These are phyloP conservation scores for Candida glaebosa DNA, from an alignment of 805 yeast genomes.

Conservation along the genomic window DNA sequence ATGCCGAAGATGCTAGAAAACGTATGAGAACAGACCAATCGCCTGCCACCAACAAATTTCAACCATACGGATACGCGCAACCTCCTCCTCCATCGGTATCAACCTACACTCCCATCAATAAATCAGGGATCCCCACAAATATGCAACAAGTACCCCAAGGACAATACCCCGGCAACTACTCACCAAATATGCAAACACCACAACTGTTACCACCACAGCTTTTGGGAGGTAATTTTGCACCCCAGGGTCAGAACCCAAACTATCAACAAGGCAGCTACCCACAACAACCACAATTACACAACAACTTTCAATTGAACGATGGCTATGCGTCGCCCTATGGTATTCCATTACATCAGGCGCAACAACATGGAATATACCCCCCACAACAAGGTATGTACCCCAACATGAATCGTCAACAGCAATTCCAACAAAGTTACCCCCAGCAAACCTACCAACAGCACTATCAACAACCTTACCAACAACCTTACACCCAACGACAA, in stretches of 20 bases:
- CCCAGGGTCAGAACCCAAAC: slow-evolving; percentile 11
- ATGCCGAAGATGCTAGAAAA: slow-evolving; percentile 7
- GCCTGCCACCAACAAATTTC: slow-evolving; percentile 13
- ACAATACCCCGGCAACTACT: slow-evolving; percentile 14
- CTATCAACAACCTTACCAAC: slow-evolving; percentile 8
- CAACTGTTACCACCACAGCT: slow-evolving; percentile 1
- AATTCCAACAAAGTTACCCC: slow-evolving; percentile 4
- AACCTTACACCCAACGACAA: slow-evolving; percentile 2
- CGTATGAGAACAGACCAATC: slow-evolving; percentile 10
- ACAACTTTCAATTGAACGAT: slow-evolving; percentile 3
- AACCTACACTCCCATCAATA: slow-evolving; percentile 8
- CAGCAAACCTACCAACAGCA: slow-evolving; percentile 7
- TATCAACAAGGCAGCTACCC: slow-evolving; percentile 8
- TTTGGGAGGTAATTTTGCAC: not conserved
- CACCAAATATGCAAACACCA: slow-evolving; percentile 5
- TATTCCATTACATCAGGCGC: slow-evolving; percentile 19
- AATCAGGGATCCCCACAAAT: slow-evolving; percentile 3
- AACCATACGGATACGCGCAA: slow-evolving; percentile 20
- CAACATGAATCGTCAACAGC: slow-evolving; percentile 3
- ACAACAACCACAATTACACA: slow-evolving; percentile 9
- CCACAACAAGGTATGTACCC: slow-evolving; percentile 1
- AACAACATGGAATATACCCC: slow-evolving; percentile 5
- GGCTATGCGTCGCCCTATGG: slow-evolving; percentile 19
- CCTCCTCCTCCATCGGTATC: slow-evolving; percentile 9
- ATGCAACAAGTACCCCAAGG: slow-evolving; percentile 4